Evolutionary conservation across 768 basidiomycete species (phyloP), one percentile per base, ranked within the genome.

Genomic region (Pilatotrama ljubarskyi): DNA sequence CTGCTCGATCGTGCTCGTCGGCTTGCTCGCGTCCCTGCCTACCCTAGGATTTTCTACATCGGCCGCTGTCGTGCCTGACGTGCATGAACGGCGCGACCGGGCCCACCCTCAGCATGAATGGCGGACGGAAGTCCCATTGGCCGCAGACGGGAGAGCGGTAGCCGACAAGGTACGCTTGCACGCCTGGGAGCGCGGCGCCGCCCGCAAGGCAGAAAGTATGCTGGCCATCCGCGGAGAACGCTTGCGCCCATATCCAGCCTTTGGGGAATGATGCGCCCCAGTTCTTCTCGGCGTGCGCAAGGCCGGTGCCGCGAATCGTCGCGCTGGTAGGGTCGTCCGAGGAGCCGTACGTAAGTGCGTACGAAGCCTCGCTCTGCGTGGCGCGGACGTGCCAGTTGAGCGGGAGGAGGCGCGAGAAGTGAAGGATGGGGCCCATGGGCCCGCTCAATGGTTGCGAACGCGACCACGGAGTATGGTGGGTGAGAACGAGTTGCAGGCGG

Each of bases 371-470:
- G 59, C 65, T 66, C 8, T 58, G 54, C 20, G 63, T 64, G 13
- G 65, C 60, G 50, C 60, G 59, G 46, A 70, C 69, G 60, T 70
- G 69, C 69, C 69, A 70, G 56, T 70, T 70, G 14, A 70, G 59
- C 18, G 69, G 69, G 22, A 68, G 64, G 36, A 62, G 52, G 11
- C 42, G 38, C 1, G 69, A 66, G 26, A 70, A 46, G 17, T 29
- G 52, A 9, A 57, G 44, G 20, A 66, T 25, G 41, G 62, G 25
- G 61, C 69, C 69, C 69, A 70, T 68, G 35, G 69, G 69, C 2
- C 69, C 69, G 0, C 32, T 24, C 18, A 65, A 57, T 11, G 60
- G 59, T 24, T 56, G 29, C 13, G 38, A 24, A 20, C 20, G 18
- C 11, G 62, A 65, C 69, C 69, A 70, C 24, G 64, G 58, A 1